Evolutionary conservation across 306 rosid genomes (phyloP), one percentile per base, ranked within the genome.

Genomic region (Trichosanthes cucumerina): DNA sequence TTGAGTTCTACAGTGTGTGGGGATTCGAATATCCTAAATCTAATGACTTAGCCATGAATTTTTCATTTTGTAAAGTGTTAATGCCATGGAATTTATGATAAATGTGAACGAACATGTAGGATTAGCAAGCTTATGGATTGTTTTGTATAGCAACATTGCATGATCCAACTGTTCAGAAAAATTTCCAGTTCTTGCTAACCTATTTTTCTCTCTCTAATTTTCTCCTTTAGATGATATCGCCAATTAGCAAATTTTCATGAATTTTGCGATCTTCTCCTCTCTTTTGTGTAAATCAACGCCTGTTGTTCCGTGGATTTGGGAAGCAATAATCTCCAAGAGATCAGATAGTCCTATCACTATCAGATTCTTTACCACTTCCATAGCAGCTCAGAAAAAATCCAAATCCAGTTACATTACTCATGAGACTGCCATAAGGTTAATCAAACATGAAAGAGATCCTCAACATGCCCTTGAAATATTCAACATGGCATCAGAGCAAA

Each of bases 391-490:
- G 79, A 86, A 79, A 81, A 92, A 90, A 73, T 15, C 66, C 57
- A 94, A 90, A 76, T 15, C 66, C 52, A 89, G 83, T 34, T 90
- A 77, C 59, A 73, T 92, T 47, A 87, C 96, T 64, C 97, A 92
- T 18, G 90, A 89, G 47, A 52, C 80, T 52, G 93, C 93, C 44
- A 83, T 92, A 46, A 76, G 73, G 80, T 82, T 90, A 78, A 94
- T 94, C 76, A 90, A 87, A 81, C 89, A 87, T n/a, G 95, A 85
- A 83, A 92, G 83, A 78, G 93, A 94, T 82, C 98, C 96, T 11
- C 94, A 88, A 26, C 91, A 81, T 66, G 98, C 97, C 9, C 83
- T 92, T 80, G 88, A 86, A 69, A 86, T 92, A 79, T 94, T 94
- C 80, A 90, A 94, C 79, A 83, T 74, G 87, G 92, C 81, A 7